Evolutionary conservation across 106 monocot genomes (phyloP).

Genomic region (Gastrodia elata): DNA sequence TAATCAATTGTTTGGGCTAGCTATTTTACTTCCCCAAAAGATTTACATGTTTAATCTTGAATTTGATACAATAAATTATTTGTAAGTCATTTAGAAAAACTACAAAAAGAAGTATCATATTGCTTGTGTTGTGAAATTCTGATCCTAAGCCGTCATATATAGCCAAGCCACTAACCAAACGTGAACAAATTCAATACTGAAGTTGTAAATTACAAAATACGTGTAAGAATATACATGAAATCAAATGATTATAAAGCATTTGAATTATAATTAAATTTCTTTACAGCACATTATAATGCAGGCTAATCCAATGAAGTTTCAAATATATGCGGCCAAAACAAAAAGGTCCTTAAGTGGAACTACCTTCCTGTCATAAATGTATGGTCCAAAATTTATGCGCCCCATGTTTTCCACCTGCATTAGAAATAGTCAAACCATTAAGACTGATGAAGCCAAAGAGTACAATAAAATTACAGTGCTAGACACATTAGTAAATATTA

Average conservation of each 20-base stretch:
- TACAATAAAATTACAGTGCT: background rate
- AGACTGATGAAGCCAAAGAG: background rate
- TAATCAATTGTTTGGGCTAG: background rate
- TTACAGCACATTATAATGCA: background rate
- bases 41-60: background rate
- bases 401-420: slow-evolving; percentile 93
- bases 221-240: background rate
- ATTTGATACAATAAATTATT: background rate
- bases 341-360: background rate
- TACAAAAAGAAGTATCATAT: background rate
- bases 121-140: background rate
- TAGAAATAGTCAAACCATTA: slow-evolving; percentile 7
- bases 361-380: slow-evolving; percentile 84
- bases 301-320: background rate
- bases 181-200: background rate
- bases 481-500: background rate
- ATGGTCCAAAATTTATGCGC: slow-evolving; percentile 84
- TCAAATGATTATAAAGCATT: background rate
- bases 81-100: background rate
- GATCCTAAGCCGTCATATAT: background rate
- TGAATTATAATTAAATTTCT: background rate
- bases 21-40: background rate
- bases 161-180: background rate
- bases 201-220: background rate
- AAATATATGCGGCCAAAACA: background rate